A percentile compares a stretch with the other conserved stretches of the same genome.
Evolutionary conservation across 2,329 filamentous ascomycete species (phyloP).

Genomic region (Chaetomiaceae sp.): DNA sequence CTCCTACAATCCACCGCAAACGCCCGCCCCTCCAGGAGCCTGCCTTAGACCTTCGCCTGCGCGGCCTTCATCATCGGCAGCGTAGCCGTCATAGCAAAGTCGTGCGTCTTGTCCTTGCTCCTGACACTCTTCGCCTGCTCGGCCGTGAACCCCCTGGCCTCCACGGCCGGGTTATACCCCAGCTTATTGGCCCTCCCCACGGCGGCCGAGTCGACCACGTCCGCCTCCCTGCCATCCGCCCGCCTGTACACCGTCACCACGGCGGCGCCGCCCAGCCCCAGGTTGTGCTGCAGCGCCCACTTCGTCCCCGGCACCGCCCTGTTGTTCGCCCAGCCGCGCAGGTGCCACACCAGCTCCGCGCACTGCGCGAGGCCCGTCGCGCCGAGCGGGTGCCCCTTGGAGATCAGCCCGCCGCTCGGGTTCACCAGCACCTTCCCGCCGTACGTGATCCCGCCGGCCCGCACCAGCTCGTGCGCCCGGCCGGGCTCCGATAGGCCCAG

Average conservation of each 20-base stretch:
- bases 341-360: slow-evolving; percentile 90
- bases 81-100: slow-evolving; percentile 76
- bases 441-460: slow-evolving; percentile 85
- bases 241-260: slow-evolving; percentile 88
- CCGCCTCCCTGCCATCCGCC: slow-evolving; percentile 66
- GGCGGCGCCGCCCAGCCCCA: slow-evolving; percentile 84
- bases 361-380: slow-evolving; percentile 95
- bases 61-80: slow-evolving; percentile 56
- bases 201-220: slow-evolving; percentile 55
- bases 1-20: neutral
- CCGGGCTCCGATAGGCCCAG: slow-evolving; percentile 73
- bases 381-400: slow-evolving; percentile 91
- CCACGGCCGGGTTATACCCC: slow-evolving; percentile 88
- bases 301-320: slow-evolving; percentile 64
- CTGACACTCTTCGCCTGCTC: slow-evolving; percentile 68
- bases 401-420: slow-evolving; percentile 89
- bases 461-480: slow-evolving; percentile 88
- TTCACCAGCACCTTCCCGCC: slow-evolving; percentile 81
- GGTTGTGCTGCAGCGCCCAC: slow-evolving; percentile 83
- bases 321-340: slow-evolving; percentile 95
- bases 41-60: slow-evolving; percentile 39
- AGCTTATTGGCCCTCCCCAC: slow-evolving; percentile 64
- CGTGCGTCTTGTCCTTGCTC: slow-evolving; percentile 59
- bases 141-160: slow-evolving; percentile 82
- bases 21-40: neutral